Evolutionary conservation across 495 filamentous ascomycete genomes (phyloP).

Genomic region (Geoglossum glabrum): DNA sequence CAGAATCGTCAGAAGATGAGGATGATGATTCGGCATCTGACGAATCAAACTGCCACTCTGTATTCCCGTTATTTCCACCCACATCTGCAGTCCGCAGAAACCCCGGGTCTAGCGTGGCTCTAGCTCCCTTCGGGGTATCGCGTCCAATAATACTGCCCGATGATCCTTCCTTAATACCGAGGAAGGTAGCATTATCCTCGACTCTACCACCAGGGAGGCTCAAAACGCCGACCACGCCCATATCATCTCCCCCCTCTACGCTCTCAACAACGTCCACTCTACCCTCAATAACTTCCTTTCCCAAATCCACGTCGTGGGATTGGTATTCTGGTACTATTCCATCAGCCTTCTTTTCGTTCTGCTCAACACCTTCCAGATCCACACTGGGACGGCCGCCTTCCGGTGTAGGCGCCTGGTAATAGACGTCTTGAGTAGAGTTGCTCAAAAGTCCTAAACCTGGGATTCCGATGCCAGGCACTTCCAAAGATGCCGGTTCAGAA

Average conservation of each 20-base stretch:
- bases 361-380: not conserved
- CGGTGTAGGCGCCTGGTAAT: not conserved
- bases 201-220: not conserved
- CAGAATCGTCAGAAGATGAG: slow-evolving; percentile 29
- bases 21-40: slow-evolving; percentile 35
- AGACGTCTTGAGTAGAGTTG: not conserved
- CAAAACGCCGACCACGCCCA: not conserved
- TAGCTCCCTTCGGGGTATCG: not conserved
- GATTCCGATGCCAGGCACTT: not conserved
- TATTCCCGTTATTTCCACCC: slow-evolving; percentile 27
- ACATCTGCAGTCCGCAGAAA: slow-evolving; percentile 22
- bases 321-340: not conserved
- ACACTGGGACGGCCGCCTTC: not conserved
- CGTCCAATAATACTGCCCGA: not conserved
- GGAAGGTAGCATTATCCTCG: not conserved
- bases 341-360: not conserved
- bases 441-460: slow-evolving; percentile 4
- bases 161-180: not conserved
- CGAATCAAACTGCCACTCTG: slow-evolving; percentile 41
- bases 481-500: not conserved
- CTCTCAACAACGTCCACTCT: not conserved
- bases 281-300: not conserved
- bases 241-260: not conserved
- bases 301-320: not conserved
- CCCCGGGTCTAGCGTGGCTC: slow-evolving; percentile 10